Percentiles rank a stretch among this genome's conserved stretches.
phyloP scores from a whole-genome alignment of 1,284 basidiomycete species.

The Ustilago shanxiensis region DNA sequence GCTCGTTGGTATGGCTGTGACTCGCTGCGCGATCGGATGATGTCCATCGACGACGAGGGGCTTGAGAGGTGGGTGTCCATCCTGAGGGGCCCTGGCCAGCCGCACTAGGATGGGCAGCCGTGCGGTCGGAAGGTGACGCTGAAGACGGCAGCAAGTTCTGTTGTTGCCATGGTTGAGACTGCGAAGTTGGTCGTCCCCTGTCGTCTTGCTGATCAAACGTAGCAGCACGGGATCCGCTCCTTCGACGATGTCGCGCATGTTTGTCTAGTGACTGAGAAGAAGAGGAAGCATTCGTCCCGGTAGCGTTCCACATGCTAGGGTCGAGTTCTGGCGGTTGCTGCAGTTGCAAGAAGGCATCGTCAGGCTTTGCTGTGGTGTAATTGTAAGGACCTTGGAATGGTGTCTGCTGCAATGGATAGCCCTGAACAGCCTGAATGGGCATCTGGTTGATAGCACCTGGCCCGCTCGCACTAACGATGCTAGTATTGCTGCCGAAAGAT shows the following conservation, averaged over 20 bases:
- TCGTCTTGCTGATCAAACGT: constrained; percentile 17
- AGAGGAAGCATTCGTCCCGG: constrained; percentile 13
- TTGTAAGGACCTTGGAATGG: constrained; percentile 26
- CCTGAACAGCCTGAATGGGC: constrained; percentile 17
- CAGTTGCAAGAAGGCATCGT: constrained; percentile 21
- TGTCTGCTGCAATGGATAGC: constrained; percentile 38
- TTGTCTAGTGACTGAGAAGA: constrained; percentile 3
- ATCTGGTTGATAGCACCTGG: neutral
- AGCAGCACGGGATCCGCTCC: constrained; percentile 14
- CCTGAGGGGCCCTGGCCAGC: constrained; percentile 13
- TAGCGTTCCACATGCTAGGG: constrained; percentile 16
- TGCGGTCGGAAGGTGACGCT: constrained; percentile 9
- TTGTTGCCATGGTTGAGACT: constrained; percentile 20
- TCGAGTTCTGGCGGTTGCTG: constrained; percentile 17
- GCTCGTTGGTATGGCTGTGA: constrained; percentile 30
- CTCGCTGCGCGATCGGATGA: constrained; percentile 34
- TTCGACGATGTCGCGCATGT: constrained; percentile 1
- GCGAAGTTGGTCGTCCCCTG: constrained; percentile 10
- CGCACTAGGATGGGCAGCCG: neutral
- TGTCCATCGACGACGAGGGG: constrained; percentile 28
- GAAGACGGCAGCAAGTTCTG: constrained; percentile 14
- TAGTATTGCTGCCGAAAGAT: constrained; percentile 33
- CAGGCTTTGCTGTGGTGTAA: constrained; percentile 15
- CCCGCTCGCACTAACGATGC: neutral
- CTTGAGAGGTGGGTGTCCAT: constrained; percentile 26